These are phyloP conservation scores for Pyricularia sp. DNA, from an alignment of 2,329 filamentous ascomycete species.

Conservation along the genomic window DNA sequence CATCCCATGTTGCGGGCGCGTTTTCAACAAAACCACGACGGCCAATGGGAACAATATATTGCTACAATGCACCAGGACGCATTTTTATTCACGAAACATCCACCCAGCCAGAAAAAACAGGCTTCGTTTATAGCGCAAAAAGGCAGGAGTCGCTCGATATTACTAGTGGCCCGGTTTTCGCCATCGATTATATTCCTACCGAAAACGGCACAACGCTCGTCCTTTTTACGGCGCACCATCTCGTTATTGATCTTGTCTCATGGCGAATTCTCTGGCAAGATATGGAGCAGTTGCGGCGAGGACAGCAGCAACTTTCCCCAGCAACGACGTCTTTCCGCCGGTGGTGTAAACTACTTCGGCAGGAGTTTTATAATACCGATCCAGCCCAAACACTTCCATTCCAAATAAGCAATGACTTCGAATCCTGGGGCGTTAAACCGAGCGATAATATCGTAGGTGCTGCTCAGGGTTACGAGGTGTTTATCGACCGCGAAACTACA, in stretches of 20 bases:
- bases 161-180: neutral
- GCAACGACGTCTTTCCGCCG: neutral
- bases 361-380: neutral
- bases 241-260: neutral
- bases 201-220: neutral
- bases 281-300: neutral
- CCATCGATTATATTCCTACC: neutral
- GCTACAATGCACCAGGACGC: neutral
- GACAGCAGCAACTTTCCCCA: neutral
- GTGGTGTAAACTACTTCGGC: neutral
- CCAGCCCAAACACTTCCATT: neutral
- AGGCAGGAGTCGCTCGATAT: neutral
- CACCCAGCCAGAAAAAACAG: neutral
- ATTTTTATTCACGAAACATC: neutral
- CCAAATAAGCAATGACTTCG: neutral
- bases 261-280: neutral
- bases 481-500: neutral
- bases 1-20: neutral
- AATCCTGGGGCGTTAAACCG: neutral
- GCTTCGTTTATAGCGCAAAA: neutral
- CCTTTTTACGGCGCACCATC: neutral
- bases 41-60: neutral
- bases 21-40: neutral
- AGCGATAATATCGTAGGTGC: neutral
- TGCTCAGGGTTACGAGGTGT: neutral